These are phyloP conservation scores for Cryptosporidium canis DNA, from an alignment of 169 alveolate genomes.

Conservation along the genomic window DNA sequence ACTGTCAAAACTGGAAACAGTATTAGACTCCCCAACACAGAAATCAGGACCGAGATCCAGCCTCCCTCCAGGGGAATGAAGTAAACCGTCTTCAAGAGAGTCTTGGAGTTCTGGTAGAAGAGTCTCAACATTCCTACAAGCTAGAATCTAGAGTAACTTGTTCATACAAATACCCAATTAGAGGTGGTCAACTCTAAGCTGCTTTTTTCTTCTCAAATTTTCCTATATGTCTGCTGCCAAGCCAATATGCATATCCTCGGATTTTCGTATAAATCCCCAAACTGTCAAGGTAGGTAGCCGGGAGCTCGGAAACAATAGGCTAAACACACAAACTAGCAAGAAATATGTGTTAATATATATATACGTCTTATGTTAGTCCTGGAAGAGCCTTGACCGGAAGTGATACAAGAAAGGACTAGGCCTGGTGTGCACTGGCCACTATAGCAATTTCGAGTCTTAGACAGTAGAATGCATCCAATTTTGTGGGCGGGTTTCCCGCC, in stretches of 20 bases:
- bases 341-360: background rate
- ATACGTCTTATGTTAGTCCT: background rate
- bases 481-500: background rate
- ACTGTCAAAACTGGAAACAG: constrained; percentile 14
- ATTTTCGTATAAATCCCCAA: background rate
- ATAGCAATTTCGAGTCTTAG: background rate
- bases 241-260: background rate
- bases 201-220: background rate
- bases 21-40: constrained; percentile 39
- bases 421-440: background rate
- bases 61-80: constrained; percentile 56
- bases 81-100: constrained; percentile 5
- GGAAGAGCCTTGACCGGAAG: background rate
- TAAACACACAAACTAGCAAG: no score
- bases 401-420: background rate
- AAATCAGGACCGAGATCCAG: constrained; percentile 42
- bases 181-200: no score
- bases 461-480: background rate
- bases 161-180: no score
- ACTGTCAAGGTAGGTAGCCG: background rate
- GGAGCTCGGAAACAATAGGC: no score
- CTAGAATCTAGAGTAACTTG: no score
- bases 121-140: background rate
- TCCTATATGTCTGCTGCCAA: background rate
- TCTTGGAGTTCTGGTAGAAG: background rate